These are phyloP conservation scores for Gracilariopsis chorda DNA, from an alignment of 23 red algal species.

Conservation along the genomic window DNA sequence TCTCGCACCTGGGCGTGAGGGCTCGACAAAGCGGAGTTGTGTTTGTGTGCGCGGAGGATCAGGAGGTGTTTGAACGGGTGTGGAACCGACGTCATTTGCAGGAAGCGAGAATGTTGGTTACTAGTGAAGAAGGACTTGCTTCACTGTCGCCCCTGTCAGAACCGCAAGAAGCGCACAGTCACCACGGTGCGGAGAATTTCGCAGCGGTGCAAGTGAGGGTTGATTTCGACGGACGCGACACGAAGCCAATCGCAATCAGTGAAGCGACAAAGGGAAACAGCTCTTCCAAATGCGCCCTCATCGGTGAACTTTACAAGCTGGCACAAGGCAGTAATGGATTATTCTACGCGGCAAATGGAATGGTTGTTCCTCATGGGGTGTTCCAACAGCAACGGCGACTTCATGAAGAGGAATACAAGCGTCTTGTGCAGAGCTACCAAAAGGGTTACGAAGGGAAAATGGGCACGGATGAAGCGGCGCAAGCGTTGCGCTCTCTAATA, in stretches of 20 bases:
- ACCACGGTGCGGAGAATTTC: background rate
- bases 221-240: conserved; percentile 14
- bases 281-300: conserved; percentile 46
- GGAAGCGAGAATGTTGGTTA: conserved; percentile 15
- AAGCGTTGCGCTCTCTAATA: conserved; percentile 15
- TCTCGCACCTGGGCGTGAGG: conserved; percentile 74
- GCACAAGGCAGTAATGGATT: conserved; percentile 7
- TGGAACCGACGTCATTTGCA: conserved; percentile 8
- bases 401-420: conserved; percentile 21
- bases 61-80: conserved; percentile 36
- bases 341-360: conserved; percentile 18
- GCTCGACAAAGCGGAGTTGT: conserved; percentile 77
- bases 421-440: background rate
- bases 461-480: conserved; percentile 1
- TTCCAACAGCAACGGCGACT: conserved; percentile 29
- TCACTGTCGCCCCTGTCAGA: background rate
- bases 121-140: conserved; percentile 1
- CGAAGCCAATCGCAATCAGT: background rate
- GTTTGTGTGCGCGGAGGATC: conserved; percentile 78
- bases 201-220: background rate
- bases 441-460: conserved; percentile 2
- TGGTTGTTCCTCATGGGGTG: conserved; percentile 66
- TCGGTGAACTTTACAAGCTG: conserved; percentile 16
- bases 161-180: background rate
- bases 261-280: conserved; percentile 25